Evolutionary conservation across 2,329 filamentous ascomycete species (phyloP).

Genomic region (Scortechinia acanthostroma): DNA sequence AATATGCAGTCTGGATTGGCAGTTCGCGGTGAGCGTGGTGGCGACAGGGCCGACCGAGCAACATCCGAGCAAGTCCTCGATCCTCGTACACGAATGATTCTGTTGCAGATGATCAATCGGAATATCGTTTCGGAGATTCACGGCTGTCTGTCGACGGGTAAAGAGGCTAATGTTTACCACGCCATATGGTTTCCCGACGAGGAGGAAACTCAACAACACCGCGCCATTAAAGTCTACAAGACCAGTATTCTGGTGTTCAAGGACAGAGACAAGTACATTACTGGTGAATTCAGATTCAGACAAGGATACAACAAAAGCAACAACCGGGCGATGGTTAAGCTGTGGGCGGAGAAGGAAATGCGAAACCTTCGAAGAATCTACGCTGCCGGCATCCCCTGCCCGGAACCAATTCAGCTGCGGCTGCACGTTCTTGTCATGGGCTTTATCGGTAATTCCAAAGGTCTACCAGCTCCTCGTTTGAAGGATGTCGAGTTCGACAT

Average conservation of each 20-base stretch:
- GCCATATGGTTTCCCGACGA: conserved; percentile 45
- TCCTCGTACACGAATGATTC: conserved; percentile 86
- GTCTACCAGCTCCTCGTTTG: conserved; percentile 79
- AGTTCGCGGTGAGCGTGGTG: conserved; percentile 28
- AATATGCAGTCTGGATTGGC: conserved; percentile 36
- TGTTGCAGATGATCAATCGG: conserved; percentile 92
- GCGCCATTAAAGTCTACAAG: conserved; percentile 98
- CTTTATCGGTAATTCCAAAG: conserved; percentile 81
- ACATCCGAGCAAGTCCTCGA: conserved; percentile 94
- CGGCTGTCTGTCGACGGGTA: conserved; percentile 90
- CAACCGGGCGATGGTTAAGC: conserved; percentile 92
- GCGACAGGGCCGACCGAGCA: conserved; percentile 86
- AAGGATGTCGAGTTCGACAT: conserved; percentile 74
- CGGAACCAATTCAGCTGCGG: conserved; percentile 80
- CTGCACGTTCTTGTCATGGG: conserved; percentile 94
- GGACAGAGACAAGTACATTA: conserved; percentile 91
- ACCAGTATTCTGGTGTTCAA: conserved; percentile 97
- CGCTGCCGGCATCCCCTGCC: conserved; percentile 78
- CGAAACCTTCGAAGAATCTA: conserved; percentile 83
- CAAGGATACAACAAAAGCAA: conserved; percentile 88
- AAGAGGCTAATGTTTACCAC: conserved; percentile 97
- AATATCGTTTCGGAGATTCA: conserved; percentile 85
- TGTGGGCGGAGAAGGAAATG: conserved; percentile 99
- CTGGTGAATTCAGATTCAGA: conserved; percentile 86
- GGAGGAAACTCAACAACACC: conserved; percentile 52